These are phyloP conservation scores for Colletotrichum liriopes DNA, from an alignment of 2,329 filamentous ascomycete species.

Conservation along the genomic window DNA sequence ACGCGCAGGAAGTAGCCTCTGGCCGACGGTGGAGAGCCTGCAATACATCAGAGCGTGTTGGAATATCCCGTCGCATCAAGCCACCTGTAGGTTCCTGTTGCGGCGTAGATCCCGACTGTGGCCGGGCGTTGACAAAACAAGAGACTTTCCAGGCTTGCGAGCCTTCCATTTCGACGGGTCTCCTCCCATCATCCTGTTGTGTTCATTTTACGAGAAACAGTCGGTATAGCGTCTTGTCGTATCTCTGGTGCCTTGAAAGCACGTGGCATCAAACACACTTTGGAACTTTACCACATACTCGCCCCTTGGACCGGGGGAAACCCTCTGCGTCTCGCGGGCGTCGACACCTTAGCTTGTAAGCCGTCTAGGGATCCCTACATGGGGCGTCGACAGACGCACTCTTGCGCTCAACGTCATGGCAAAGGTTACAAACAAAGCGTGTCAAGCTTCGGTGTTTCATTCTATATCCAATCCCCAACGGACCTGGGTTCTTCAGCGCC, in stretches of 20 bases:
- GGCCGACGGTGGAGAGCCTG: neutral
- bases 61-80: neutral
- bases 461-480: neutral
- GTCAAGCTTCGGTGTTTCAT: neutral
- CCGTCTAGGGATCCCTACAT: neutral
- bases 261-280: neutral
- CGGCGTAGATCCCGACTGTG: neutral
- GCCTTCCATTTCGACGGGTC: too few relatives aligned
- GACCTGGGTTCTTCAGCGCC: neutral
- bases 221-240: neutral
- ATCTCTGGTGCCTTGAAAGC: neutral
- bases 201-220: too few relatives aligned
- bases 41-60: neutral
- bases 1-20: neutral
- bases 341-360: neutral
- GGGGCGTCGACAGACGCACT: neutral
- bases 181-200: too few relatives aligned
- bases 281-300: neutral
- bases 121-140: too few relatives aligned
- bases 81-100: neutral
- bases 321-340: neutral
- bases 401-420: neutral
- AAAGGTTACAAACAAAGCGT: neutral
- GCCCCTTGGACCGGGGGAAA: neutral
- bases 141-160: too few relatives aligned